A percentile compares a stretch with the other conserved stretches of the same genome.
Conservation (phyloP, 352 stramenopile species). For the Blastocystis hominis region DNA sequence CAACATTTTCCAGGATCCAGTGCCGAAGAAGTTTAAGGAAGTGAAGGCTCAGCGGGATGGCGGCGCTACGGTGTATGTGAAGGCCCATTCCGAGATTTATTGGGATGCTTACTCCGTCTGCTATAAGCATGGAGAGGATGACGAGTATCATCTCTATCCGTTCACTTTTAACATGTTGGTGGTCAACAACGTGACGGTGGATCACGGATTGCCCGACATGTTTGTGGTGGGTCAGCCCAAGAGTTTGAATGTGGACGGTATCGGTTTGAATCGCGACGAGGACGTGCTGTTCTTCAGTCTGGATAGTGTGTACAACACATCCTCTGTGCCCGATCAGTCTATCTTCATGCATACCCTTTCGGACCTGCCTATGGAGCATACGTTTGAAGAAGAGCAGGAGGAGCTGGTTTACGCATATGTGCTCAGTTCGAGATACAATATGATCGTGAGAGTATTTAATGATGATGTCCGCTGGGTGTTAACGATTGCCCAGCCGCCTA, state of each 20-base stretch:
- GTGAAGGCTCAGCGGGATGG: background rate
- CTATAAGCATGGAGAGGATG: constrained; percentile 53
- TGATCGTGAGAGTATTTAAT: constrained; percentile 26
- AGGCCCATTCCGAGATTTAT: background rate
- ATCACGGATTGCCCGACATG: background rate
- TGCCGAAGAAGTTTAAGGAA: background rate
- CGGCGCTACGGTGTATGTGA: background rate
- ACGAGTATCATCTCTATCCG: constrained; percentile 8
- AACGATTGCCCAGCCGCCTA: background rate
- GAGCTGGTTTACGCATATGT: background rate
- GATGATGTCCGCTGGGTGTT: background rate
- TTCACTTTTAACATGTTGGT: constrained; percentile 32
- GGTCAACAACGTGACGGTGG: background rate
- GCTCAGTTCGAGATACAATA: background rate
- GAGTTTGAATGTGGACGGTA: background rate
- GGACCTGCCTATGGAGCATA: background rate
- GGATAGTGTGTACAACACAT: background rate
- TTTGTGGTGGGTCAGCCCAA: constrained; percentile 35
- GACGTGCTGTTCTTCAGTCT: constrained; percentile 11
- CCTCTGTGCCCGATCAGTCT: background rate
- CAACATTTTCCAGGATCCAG: constrained; percentile 14
- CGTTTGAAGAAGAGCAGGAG: background rate
- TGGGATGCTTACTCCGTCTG: constrained; percentile 13
- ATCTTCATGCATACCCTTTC: background rate
- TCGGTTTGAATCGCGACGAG: background rate